Evolutionary conservation across 805 yeast species (phyloP).

Genomic region (Wickerhamiella kurtzmanii): DNA sequence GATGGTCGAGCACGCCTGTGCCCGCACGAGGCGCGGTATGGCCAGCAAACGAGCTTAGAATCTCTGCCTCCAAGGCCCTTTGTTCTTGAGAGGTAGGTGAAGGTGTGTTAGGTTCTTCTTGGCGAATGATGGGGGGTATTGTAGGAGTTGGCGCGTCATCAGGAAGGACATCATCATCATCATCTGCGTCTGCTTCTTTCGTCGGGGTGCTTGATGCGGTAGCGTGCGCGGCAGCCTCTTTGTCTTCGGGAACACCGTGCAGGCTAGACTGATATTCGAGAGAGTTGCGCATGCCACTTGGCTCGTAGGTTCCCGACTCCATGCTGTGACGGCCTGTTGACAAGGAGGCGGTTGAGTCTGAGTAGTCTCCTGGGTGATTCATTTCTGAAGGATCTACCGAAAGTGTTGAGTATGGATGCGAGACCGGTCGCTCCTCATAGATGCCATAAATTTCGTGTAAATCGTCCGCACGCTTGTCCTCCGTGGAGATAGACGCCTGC

Average conservation of each 20-base stretch:
- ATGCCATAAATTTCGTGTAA: slow-evolving; percentile 21
- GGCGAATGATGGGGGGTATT: no score
- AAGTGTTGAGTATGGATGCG: slow-evolving; percentile 16
- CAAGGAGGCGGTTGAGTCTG: slow-evolving; percentile 21
- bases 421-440: slow-evolving; percentile 17
- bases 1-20: slow-evolving; percentile 13
- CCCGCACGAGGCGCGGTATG: background rate
- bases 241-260: slow-evolving; percentile 11
- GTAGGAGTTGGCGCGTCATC: no score
- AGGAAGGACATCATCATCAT: no score
- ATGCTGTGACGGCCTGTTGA: slow-evolving; percentile 21
- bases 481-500: background rate
- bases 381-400: background rate
- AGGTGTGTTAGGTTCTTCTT: no score
- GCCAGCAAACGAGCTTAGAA: slow-evolving; percentile 2
- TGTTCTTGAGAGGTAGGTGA: slow-evolving; percentile 3
- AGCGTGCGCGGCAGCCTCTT: slow-evolving; percentile 1
- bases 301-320: slow-evolving; percentile 11
- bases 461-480: slow-evolving; percentile 3
- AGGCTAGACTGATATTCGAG: slow-evolving; percentile 12
- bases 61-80: slow-evolving; percentile 2
- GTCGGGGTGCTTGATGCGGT: no score
- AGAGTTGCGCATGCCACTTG: slow-evolving; percentile 5
- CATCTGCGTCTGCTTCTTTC: background rate
- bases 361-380: slow-evolving; percentile 1